Evolutionary conservation across 257 asterid genomes (phyloP), one percentile per base, ranked within the genome.

Genomic region (Solanum paucissectum): DNA sequence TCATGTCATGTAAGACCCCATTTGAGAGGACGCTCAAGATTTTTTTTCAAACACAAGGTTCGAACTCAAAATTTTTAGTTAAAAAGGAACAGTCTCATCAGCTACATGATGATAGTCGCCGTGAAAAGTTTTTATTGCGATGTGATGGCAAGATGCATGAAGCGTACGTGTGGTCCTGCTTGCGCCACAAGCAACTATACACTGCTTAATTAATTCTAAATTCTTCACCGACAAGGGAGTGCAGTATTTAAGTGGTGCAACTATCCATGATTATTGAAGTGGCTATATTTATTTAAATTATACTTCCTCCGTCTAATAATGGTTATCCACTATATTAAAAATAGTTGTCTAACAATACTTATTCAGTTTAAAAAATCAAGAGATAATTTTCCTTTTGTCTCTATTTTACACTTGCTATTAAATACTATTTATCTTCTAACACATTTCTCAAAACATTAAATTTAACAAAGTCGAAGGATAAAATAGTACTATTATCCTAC

Each of bases 31-130:
- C 4, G 1, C 14, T 0, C 4, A 18, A 18, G 1, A 1, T 2
- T 2, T 1, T 55, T 52, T 18, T 55, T 52, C 2, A 18, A 52
- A 52, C 7, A 2, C 4, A 18, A 52, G 0, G 0, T 0, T 18
- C 0, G 0, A 52, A 16, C 0, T 0, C 0, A 16, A 49, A 49
- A 5, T 2, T 5, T 49, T 0, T 49, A 49, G 1, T 49, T 52
- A 52, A 52, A 6, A 5, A 52, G 1, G 0, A 52, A 52, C 1
- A 18, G 9, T 18, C 2, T 55, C 2, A 55, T 6, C 9, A 2
- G 1, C 1, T 18, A 55, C 9, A 2, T 2, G 1, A 52, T 0
- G 0, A 6, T 52, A 16, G 4, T 1, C 0, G 0, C 10, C 4
- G 10, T 2, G 10, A 0, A 20, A 55, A 18, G n/a, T 6, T 55